Conservation (phyloP, 2,329 filamentous ascomycete genomes). For the Byssothecium circinans region DNA sequence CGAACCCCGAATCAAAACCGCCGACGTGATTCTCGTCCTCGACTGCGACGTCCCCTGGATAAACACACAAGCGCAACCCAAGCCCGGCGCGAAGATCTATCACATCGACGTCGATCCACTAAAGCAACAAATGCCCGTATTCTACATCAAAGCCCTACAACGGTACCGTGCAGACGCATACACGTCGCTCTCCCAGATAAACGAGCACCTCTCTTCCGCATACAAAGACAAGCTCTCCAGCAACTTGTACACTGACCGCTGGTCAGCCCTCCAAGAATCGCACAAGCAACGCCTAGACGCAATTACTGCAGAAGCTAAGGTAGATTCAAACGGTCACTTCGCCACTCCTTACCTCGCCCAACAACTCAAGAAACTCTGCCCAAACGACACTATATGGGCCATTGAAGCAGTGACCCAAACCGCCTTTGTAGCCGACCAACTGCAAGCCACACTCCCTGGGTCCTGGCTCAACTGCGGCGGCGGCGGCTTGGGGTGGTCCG, state of each 20-base stretch:
- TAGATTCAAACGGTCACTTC: conserved; percentile 64
- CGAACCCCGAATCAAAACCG: conserved; percentile 71
- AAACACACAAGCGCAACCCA: conserved; percentile 69
- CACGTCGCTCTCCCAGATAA: conserved; percentile 69
- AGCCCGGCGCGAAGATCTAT: conserved; percentile 58
- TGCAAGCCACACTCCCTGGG: conserved; percentile 68
- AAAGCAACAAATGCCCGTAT: conserved; percentile 64
- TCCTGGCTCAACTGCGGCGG: conserved; percentile 82
- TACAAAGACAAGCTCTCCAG: conserved; percentile 44
- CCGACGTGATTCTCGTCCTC: conserved; percentile 81
- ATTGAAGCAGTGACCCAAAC: conserved; percentile 79
- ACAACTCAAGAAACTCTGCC: conserved; percentile 60
- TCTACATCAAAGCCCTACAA: conserved; percentile 57
- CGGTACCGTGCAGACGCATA: conserved; percentile 56
- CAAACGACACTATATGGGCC: conserved; percentile 70
- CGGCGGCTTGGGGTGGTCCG: conserved; percentile 79
- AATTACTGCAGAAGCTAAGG: conserved; percentile 61
- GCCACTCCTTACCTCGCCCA: conserved; percentile 61
- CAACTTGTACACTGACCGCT: conserved; percentile 50
- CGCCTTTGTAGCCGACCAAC: conserved; percentile 67
- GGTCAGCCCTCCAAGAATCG: conserved; percentile 58
- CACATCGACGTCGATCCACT: conserved; percentile 69
- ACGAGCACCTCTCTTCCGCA: conserved; percentile 57
- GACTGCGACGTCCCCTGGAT: conserved; percentile 96
- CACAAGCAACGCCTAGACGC: conserved; percentile 61